Evolutionary conservation across 805 yeast genomes (phyloP).

Genomic region (Candida methanosorbosa): DNA sequence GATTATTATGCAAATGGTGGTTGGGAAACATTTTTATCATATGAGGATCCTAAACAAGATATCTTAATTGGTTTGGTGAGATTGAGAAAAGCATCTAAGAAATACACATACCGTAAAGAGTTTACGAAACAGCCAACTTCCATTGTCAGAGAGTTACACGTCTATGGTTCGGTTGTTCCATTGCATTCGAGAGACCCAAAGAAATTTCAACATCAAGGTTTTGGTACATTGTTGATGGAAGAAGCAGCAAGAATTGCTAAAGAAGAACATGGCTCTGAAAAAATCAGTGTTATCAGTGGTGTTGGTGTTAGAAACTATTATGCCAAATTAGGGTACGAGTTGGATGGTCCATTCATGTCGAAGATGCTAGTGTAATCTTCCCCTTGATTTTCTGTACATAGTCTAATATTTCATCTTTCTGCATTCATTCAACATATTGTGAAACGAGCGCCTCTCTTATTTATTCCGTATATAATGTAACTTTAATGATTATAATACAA

Average conservation of each 20-base stretch:
- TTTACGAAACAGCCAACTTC: conserved; percentile 78
- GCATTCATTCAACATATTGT: too few relatives aligned
- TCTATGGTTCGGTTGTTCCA: conserved; percentile 96
- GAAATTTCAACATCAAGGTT: conserved; percentile 98
- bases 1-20: conserved; percentile 98
- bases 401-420: too few relatives aligned
- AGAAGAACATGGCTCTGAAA: conserved; percentile 89
- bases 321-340: conserved; percentile 79
- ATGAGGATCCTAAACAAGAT: conserved; percentile 96
- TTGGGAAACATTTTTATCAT: conserved; percentile 94
- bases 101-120: conserved; percentile 86
- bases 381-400: background rate
- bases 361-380: too few relatives aligned
- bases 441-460: too few relatives aligned
- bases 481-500: too few relatives aligned
- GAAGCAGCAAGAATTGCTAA: conserved; percentile 95
- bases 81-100: conserved; percentile 79
- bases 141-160: conserved; percentile 94
- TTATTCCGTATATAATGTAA: too few relatives aligned
- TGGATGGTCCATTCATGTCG: conserved; percentile 99
- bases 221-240: conserved; percentile 95
- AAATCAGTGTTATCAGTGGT: conserved; percentile 91
- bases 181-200: conserved; percentile 94
- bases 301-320: conserved; percentile 97
- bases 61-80: conserved; percentile 87